Base-by-base conservation (phyloP, 2,329 filamentous ascomycete species). In the Coleophoma crateriformis region DNA sequence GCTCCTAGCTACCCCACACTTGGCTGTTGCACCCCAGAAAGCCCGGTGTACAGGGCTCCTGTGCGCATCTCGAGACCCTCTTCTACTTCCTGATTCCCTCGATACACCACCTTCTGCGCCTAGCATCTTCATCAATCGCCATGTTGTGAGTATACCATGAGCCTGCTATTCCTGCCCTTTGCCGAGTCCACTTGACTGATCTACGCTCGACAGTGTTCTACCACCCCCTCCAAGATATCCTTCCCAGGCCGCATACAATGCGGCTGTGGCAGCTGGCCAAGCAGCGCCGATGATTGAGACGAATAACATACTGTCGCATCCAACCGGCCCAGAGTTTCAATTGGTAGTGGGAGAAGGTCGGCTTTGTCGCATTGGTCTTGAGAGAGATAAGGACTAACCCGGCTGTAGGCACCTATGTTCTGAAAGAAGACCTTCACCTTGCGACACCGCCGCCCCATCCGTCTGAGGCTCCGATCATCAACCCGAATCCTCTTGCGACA, bases 401-500 rank as follows among this genome's bases (percentile, higher is more conserved):
- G 8, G 42, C 37, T 33, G 47, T 59, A 94, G 90, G 91, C 62
- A 92, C 88, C 53, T 99, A 99, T 64, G 78, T 88, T 19, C 80
- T 97, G 40, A 87, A 90, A 67, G 92, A 99, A 70, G 89, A 96
- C 66, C 74, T 99, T 27, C 87, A 90, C 58, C 84, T 99, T 50
- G 92, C 94, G 41, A 96, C 91, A 33, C 94, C 94, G 50, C 92
- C 92, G 55, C 91, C 91, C 13, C 94, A 99, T 70, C 94, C 94
- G 19, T 96, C 91, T 53, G 94, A 99, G 74, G 85, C 89, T 12
- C 91, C 90, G 19, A 72, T 91, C 38, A 72, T 87, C 50, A 96
- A 95, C 64, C 87, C 88, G 41, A 99, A 97, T 64, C 94, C 94
- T 22, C 81, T 99, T 39, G 86, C 90, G 37, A 96, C 92, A 6